Conservation (phyloP, 257 asterid species). For the Echites panduratus region DNA sequence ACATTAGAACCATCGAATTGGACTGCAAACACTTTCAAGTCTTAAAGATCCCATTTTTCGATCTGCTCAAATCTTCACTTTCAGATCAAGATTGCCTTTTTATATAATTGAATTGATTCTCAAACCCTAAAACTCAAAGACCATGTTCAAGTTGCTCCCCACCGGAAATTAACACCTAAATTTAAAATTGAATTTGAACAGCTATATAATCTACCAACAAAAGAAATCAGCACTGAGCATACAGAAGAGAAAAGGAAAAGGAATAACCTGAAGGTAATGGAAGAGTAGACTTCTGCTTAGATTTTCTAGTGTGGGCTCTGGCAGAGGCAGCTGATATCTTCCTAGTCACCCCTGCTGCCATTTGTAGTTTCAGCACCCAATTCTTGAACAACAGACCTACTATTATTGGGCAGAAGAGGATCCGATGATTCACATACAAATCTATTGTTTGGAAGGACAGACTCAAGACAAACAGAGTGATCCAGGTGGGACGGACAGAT, state of each 20-base stretch:
- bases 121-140: background rate
- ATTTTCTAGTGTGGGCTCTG: constrained; percentile 67
- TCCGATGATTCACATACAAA: background rate
- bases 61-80: background rate
- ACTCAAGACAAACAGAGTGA: background rate
- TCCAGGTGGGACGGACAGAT: background rate
- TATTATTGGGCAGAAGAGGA: background rate
- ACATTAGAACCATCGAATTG: background rate
- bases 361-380: constrained; percentile 11
- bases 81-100: background rate
- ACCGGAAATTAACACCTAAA: background rate
- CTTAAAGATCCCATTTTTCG: background rate
- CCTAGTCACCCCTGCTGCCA: constrained; percentile 59
- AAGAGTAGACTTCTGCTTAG: constrained; percentile 34
- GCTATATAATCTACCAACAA: constrained; percentile 3
- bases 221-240: constrained; percentile 7
- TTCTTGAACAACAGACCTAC: background rate
- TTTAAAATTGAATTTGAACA: constrained; percentile 4
- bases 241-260: background rate
- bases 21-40: background rate
- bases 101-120: background rate
- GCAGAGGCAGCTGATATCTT: constrained; percentile 80
- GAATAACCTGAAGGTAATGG: constrained; percentile 41
- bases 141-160: background rate
- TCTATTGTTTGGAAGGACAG: background rate